These are phyloP conservation scores for Zasmidium cellare DNA, from an alignment of 2,329 filamentous ascomycete genomes.

Conservation along the genomic window DNA sequence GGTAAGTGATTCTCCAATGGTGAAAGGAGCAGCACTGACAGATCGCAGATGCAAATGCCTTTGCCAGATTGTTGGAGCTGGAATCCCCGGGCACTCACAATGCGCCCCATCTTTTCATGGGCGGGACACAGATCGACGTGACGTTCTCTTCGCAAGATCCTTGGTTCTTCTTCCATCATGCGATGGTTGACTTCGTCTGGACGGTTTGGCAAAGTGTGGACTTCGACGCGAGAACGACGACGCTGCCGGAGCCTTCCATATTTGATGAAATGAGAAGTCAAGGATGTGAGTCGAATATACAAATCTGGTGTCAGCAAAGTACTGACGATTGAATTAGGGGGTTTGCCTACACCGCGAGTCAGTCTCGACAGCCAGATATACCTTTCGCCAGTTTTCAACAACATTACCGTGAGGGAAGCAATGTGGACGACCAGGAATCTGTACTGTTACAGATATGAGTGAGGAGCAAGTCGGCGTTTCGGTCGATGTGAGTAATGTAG, in stretches of 20 bases:
- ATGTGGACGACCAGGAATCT: conserved; percentile 15
- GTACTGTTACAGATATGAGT: conserved; percentile 21
- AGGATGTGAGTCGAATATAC: conserved; percentile 6
- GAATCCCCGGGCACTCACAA: conserved; percentile 10
- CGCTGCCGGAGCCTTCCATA: conserved; percentile 7
- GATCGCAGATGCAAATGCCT: conserved; percentile 5
- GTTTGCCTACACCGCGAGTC: conserved; percentile 2
- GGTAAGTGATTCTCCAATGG: conserved; percentile 3
- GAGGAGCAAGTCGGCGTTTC: background rate
- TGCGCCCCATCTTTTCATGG: conserved; percentile 29
- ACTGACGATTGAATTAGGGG: background rate
- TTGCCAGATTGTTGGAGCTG: background rate
- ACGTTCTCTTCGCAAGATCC: conserved; percentile 47
- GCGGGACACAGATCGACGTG: conserved; percentile 48
- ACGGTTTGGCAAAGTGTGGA: conserved; percentile 53
- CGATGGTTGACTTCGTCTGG: conserved; percentile 44
- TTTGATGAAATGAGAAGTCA: conserved; percentile 8
- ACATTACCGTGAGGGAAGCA: conserved; percentile 10
- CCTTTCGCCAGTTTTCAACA: conserved; percentile 11
- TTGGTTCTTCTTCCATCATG: conserved; percentile 51
- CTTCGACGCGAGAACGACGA: conserved; percentile 30
- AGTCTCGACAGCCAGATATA: conserved; percentile 12
- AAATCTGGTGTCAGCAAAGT: background rate
- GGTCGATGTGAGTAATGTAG: background rate
- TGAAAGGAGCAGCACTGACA: conserved; percentile 29